Evolutionary conservation across 2,329 filamentous ascomycete genomes (phyloP), one percentile per base, ranked within the genome.

Genomic region (Diplodia scrobiculata): DNA sequence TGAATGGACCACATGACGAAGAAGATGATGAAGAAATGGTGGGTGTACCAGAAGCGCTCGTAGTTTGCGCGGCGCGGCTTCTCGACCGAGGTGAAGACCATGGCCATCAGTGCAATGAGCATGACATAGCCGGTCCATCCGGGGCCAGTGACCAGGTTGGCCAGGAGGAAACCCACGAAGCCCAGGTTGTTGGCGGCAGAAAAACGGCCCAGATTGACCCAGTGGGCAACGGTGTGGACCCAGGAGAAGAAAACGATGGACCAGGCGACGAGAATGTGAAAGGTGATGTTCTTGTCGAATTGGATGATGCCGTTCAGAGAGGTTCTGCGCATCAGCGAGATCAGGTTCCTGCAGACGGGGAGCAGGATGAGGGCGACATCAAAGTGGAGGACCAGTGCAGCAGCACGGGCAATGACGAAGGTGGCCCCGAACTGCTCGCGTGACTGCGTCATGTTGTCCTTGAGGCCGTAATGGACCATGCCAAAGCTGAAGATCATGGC

Each of bases 1-100:
- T 96, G 91, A 72, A 94, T 85, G n/a, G 91, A 88, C 91, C 91
- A 95, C 83, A 95, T 93, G 71, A 94, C 83, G 81, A 95, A 95
- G 84, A 95, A 95, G 69, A 94, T 74, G 78, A 94, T 86, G 76
- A 95, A 95, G 76, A 95, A 85, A 80, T 95, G 91, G 79, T 96
- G 91, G 1, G 89, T 91, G 77, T 92, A 93, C 91, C 91, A 96
- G 83, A 95, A 96, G 29, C 91, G 89, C 77, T 94, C 91, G 76
- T 91, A 94, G 80, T 95, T 93, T 68, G 89, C 89, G 64, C 91
- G 87, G 60, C 91, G 85, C 10, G 87, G 86, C 81, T 91, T 91
- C 79, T 94, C 91, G 14, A 90, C 81, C 9, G 90, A 91, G 0
- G 91, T 95, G 29, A 87, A 73, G 2, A 90, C 89, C 84, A 96